A percentile compares a stretch with the other conserved stretches of the same genome.
These are phyloP conservation scores for Diaporthe vaccinii DNA, from an alignment of 2,329 filamentous ascomycete species.

Conservation along the genomic window DNA sequence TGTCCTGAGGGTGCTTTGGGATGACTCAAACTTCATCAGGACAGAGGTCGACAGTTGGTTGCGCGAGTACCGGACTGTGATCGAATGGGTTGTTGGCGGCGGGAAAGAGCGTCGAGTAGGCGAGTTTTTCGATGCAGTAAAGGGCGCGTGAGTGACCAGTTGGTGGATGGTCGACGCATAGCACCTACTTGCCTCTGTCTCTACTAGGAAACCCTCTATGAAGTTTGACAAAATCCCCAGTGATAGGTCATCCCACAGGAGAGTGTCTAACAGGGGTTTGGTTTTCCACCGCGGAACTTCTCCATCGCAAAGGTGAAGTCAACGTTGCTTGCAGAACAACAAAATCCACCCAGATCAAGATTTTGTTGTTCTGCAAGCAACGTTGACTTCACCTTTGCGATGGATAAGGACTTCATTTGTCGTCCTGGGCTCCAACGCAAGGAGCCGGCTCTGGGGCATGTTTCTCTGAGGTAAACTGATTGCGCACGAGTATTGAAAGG, in stretches of 20 bases:
- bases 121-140: neutral
- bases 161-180: neutral
- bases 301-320: neutral
- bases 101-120: neutral
- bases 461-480: neutral
- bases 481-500: neutral
- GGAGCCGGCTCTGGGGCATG: too few species aligned
- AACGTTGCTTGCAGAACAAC: neutral
- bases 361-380: neutral
- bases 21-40: neutral
- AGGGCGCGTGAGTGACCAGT: neutral
- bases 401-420: too few species aligned
- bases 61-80: neutral
- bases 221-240: too few species aligned
- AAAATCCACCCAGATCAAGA: too few species aligned
- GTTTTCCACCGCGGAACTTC: too few species aligned
- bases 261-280: rapidly evolving
- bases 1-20: neutral
- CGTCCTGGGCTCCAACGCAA: neutral
- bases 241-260: too few species aligned
- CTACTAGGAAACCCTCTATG: too few species aligned
- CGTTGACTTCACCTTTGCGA: neutral
- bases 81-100: neutral
- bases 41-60: neutral
- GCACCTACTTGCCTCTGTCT: neutral